phyloP scores from a whole-genome alignment of 768 basidiomycete genomes.

The Coprinopsis marcescibilis region DNA sequence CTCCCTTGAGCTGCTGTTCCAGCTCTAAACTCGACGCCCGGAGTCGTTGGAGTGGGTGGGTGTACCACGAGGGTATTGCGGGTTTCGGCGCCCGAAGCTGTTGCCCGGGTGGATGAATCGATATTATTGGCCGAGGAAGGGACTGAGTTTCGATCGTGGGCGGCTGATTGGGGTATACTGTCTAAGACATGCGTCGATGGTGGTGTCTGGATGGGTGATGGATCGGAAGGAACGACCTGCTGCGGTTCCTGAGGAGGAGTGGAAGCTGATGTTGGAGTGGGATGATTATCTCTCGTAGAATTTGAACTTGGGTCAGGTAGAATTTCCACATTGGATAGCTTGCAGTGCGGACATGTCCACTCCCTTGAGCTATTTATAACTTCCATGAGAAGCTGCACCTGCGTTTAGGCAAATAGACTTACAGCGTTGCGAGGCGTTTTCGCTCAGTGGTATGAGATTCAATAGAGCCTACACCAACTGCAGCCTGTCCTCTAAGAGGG shows the following conservation, averaged over 20 bases:
- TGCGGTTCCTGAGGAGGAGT: conserved; percentile 4
- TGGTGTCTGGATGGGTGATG: conserved; percentile 7
- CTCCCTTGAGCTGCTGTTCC: neutral
- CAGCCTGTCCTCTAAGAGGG: conserved; percentile 81
- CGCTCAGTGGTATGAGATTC: conserved; percentile 73
- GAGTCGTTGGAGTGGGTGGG: neutral
- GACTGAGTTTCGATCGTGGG: conserved; percentile 6
- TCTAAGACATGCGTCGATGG: neutral
- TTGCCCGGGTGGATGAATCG: neutral
- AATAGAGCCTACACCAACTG: conserved; percentile 82
- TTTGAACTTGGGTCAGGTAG: conserved; percentile 54
- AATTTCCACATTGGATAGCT: conserved; percentile 57
- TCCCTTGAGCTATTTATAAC: conserved; percentile 57
- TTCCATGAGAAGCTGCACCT: neutral
- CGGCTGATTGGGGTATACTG: conserved; percentile 2
- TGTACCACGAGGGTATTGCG: neutral
- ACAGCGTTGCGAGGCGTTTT: conserved; percentile 73
- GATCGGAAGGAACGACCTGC: neutral
- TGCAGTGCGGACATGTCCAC: conserved; percentile 76
- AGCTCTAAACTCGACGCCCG: neutral
- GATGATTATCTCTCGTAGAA: neutral
- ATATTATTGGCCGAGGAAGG: conserved; percentile 1
- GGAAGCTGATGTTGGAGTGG: neutral
- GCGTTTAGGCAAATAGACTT: conserved; percentile 23
- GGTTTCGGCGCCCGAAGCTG: neutral